Conservation (phyloP, 257 asterid species). For the Cinchona pubescens region DNA sequence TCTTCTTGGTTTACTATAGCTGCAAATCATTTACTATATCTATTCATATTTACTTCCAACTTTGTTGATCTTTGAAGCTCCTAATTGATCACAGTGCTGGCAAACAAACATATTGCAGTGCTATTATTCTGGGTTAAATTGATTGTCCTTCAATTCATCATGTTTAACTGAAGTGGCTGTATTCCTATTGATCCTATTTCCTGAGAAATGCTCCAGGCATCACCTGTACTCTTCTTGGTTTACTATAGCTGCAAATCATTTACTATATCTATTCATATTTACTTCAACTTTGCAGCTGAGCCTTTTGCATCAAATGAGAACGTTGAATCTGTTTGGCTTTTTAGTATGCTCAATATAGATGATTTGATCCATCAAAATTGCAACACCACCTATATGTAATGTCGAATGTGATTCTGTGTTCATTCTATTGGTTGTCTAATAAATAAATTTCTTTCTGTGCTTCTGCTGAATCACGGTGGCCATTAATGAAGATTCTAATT, state of each 20-base stretch:
- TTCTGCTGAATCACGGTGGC: not conserved
- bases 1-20: too few species aligned
- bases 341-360: not conserved
- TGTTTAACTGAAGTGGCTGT: not conserved
- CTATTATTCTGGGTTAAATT: not conserved
- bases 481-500: not conserved
- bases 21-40: too few species aligned
- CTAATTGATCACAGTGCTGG: not conserved
- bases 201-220: not conserved
- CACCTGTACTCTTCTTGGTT: not conserved
- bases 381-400: not conserved
- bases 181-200: not conserved
- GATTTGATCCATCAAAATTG: too few species aligned
- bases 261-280: not conserved
- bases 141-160: not conserved
- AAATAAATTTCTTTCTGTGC: not conserved
- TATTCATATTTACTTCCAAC: too few species aligned
- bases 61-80: not conserved
- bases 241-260: not conserved
- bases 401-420: not conserved
- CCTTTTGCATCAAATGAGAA: not conserved
- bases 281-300: not conserved
- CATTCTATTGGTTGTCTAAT: not conserved
- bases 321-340: not conserved
- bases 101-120: not conserved